Base-by-base conservation (phyloP, 768 basidiomycete genomes). In the Glaciozyma antarctica region DNA sequence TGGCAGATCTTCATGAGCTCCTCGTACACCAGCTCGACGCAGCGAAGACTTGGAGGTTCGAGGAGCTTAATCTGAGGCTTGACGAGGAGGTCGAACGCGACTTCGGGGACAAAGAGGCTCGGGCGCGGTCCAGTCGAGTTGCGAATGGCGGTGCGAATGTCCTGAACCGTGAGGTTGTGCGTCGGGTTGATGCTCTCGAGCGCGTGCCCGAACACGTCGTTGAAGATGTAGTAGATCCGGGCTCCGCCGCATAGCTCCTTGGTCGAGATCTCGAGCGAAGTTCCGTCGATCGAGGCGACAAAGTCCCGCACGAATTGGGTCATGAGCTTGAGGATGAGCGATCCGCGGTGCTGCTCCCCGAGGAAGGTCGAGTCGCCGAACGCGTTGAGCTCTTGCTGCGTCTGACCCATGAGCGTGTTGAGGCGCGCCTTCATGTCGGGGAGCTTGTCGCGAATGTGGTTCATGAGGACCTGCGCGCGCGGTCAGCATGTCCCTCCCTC, bases 1-100 rank as follows among this genome's bases (percentile, higher is more conserved):
- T 99, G 95, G 77, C 95, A 98, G 54, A 99, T 93, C 81, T 98
- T 98, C 70, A 99, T 97, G 61, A 99, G 80, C 77, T 99, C 95
- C 77, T 99, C 95, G 75, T 99, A 99, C 12, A 99, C 95, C 72
- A 99, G 78, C 76, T 98, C 95, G 24, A 98, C 95, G 72, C 95
- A 99, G 51, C 95, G 82, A 77, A 95, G 77, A 78, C 90, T 90
- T 19, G 95, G 95, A 16, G 90, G 84, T 77, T 98, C 94, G 58
- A 99, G 78, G 28, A 98, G 80, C 78, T 95, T 93, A 76, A 99
- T 97, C 77, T 99, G 95, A 0, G 95, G 95, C 76, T 98, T 98
- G 68, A 99, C 91, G 60, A 99, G 80, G 52, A 99, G 77, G 74
- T 98, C 94, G 73, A 99, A 99, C 1, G 95, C 95, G 66, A 90